Percentiles rank a stretch among this genome's conserved stretches.
phyloP scores from a whole-genome alignment of 2,329 filamentous ascomycete genomes.

The Monosporascus sp. region DNA sequence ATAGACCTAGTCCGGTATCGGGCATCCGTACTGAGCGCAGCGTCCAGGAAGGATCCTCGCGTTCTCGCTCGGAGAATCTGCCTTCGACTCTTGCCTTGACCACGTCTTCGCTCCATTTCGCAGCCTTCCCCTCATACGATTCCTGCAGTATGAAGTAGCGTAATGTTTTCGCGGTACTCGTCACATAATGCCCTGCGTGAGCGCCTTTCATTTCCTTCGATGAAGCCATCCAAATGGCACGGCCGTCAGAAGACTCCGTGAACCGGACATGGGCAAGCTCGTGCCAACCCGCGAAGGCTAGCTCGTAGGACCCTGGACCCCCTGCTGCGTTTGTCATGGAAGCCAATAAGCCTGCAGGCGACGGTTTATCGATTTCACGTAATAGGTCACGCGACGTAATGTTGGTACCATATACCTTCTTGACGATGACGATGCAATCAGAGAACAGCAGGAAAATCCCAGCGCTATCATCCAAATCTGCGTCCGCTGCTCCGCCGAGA shows the following conservation, averaged over 20 bases:
- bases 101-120: slow-evolving; percentile 77
- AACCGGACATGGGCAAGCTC: slow-evolving; percentile 66
- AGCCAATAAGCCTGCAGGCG: slow-evolving; percentile 56
- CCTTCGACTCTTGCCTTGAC: slow-evolving; percentile 82
- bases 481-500: slow-evolving; percentile 33
- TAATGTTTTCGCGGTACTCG: slow-evolving; percentile 50
- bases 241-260: slow-evolving; percentile 63
- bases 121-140: slow-evolving; percentile 71
- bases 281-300: slow-evolving; percentile 72
- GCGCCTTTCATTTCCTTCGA: slow-evolving; percentile 55
- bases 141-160: slow-evolving; percentile 70
- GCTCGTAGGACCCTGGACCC: slow-evolving; percentile 60
- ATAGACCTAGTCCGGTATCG: slow-evolving; percentile 54
- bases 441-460: slow-evolving; percentile 82
- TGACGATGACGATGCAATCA: slow-evolving; percentile 72
- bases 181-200: slow-evolving; percentile 42
- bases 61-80: slow-evolving; percentile 76
- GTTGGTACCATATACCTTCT: slow-evolving; percentile 59
- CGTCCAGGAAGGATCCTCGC: slow-evolving; percentile 77
- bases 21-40: slow-evolving; percentile 64
- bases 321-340: slow-evolving; percentile 60
- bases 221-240: slow-evolving; percentile 64
- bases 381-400: slow-evolving; percentile 72
- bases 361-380: slow-evolving; percentile 80
- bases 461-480: slow-evolving; percentile 41